Base-by-base conservation (phyloP, 768 basidiomycete species). In the Boletus barrowsii region DNA sequence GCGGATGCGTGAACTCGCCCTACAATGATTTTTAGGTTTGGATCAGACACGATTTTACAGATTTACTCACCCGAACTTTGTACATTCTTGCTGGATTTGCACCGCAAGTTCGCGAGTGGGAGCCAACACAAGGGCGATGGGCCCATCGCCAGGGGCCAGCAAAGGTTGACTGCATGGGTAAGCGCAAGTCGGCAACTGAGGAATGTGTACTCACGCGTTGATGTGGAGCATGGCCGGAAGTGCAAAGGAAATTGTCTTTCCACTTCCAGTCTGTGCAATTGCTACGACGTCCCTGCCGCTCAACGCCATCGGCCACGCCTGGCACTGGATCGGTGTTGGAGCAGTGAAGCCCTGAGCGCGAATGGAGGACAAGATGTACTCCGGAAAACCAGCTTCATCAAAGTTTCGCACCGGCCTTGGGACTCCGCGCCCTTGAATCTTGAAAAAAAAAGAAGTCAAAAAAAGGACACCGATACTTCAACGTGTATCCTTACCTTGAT, bases 221-320 rank as follows among this genome's bases (percentile, higher is more conserved):
- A 99, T 99, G 74, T 99, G 97, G 33, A 99, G 80, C 96, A 98
- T 99, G 47, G 97, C 96, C 39, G 97, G 97, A 42, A 99, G 86
- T 51, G 97, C 96, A 70, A 99, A 99, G 10, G 95, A 85, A 53
- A 99, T 98, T 8, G 97, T 99, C 78, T 99, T 99, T 53, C 97
- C 97, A 72, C 92, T 95, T 53, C 97, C 97, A 10, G 97, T 99
- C 73, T 98, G 95, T 36, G 97, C 95, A 63, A 99, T 93, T 51
- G 96, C 97, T 42, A 96, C 90, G 37, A 98, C 81, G 73, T 99
- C 96, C 56, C 93, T 82, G 51, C 96, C 96, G 46, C 82, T 92
- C 29, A 98, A 78, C 4, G 97, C 96, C 94, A 98, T 98, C 0
- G 97, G 97, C 97, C 97, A 99, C 17, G 95, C 90, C 71, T 99